Conservation (phyloP, 306 rosid species). For the Cyamopsis tetragonoloba region DNA sequence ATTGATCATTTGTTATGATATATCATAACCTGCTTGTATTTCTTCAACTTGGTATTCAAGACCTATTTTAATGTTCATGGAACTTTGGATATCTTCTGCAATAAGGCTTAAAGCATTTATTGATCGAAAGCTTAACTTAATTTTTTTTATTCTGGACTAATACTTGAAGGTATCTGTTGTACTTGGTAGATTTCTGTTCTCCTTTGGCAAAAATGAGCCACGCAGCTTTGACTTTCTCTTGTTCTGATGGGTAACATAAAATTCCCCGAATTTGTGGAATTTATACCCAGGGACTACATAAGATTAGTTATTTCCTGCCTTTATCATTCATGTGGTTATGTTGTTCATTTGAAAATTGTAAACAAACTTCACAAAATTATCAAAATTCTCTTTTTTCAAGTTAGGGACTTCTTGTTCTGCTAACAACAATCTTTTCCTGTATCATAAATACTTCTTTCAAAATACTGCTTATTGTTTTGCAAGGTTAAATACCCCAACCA, state of each 20-base stretch:
- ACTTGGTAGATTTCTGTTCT: not conserved
- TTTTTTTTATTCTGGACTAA: not conserved
- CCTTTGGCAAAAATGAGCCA: not conserved
- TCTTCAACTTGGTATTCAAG: not conserved
- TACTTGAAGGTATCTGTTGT: not conserved
- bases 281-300: not conserved
- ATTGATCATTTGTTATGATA: not conserved
- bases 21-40: not conserved
- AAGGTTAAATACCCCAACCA: conserved; percentile 82
- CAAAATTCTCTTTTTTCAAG: not conserved
- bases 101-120: not conserved
- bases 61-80: not conserved
- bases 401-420: no score
- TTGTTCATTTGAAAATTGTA: conserved; percentile 4
- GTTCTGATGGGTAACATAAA: not conserved
- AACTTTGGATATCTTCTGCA: not conserved
- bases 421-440: no score
- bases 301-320: not conserved
- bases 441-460: not conserved
- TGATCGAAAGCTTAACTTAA: not conserved
- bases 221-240: not conserved
- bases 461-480: conserved; percentile 4
- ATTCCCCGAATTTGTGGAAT: not conserved
- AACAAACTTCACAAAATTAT: not conserved
- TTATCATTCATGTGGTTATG: not conserved